Percentiles rank a stretch among this genome's conserved stretches.
Evolutionary conservation across 768 basidiomycete genomes (phyloP).

Genomic region (Cytidiella melzeri): DNA sequence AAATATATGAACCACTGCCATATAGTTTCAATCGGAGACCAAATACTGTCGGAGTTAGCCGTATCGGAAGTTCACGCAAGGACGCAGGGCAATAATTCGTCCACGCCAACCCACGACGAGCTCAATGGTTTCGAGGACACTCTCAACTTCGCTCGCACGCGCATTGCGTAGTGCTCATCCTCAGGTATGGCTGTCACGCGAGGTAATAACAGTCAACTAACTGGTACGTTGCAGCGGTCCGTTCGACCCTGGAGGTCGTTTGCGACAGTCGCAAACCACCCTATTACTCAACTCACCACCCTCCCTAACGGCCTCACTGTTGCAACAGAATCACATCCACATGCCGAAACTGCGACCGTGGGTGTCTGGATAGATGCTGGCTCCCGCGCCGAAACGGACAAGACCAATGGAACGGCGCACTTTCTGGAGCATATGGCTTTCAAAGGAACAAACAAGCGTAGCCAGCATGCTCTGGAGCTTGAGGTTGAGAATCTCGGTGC

Average conservation of each 20-base stretch:
- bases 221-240: background rate
- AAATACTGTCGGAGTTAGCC: background rate
- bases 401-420: conserved; percentile 94
- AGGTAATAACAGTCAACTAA: background rate
- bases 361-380: conserved; percentile 99
- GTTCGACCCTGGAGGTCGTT: conserved; percentile 53
- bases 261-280: conserved; percentile 69
- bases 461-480: conserved; percentile 87
- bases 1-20: too few species aligned
- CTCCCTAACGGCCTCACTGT: conserved; percentile 94
- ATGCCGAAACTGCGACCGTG: conserved; percentile 95
- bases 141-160: conserved; percentile 39
- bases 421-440: conserved; percentile 99
- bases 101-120: conserved; percentile 22
- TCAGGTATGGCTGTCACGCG: conserved; percentile 20
- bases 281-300: conserved; percentile 86
- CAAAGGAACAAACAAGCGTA: conserved; percentile 87
- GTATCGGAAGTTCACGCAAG: background rate
- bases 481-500: conserved; percentile 98
- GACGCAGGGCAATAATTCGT: background rate
- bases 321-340: conserved; percentile 85
- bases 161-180: conserved; percentile 33
- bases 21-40: too few species aligned
- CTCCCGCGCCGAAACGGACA: conserved; percentile 91
- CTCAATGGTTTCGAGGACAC: conserved; percentile 42